Percentiles rank a stretch among this genome's conserved stretches.
Conservation (phyloP, 2,329 filamentous ascomycete genomes). For the Sporothrix phasma region DNA sequence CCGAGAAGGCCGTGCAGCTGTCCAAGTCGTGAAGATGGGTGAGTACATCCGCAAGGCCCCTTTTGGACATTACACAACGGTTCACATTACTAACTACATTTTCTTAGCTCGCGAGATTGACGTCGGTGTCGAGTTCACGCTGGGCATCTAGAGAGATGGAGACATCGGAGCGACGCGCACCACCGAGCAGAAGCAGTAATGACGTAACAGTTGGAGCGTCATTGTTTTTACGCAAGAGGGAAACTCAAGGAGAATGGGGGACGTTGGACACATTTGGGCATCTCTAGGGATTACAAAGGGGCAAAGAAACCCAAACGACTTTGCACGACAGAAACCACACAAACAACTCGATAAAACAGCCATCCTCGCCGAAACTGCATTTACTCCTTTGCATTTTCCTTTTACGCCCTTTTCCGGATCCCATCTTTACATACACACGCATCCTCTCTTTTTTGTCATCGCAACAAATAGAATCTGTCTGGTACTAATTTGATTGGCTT, state of each 20-base stretch:
- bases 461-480: constrained; percentile 8
- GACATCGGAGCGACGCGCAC: not conserved
- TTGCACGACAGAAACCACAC: not conserved
- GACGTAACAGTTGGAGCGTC: not conserved
- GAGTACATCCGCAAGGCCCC: constrained; percentile 30
- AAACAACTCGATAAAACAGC: not conserved
- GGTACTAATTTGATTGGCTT: not conserved
- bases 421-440: not conserved
- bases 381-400: not conserved
- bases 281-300: not conserved
- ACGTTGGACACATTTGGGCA: not conserved
- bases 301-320: not conserved
- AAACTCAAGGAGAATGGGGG: not conserved
- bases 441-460: not conserved
- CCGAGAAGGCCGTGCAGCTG: constrained; percentile 97
- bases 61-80: too few relatives aligned
- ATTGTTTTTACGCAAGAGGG: not conserved
- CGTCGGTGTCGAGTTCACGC: constrained; percentile 87
- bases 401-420: not conserved
- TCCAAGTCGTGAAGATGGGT: constrained; percentile 99
- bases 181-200: not conserved
- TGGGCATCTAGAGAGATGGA: constrained; percentile 63
- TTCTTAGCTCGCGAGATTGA: constrained; percentile 84
- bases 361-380: not conserved
- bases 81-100: constrained; percentile 12